phyloP scores from a whole-genome alignment of 768 basidiomycete species.

The Amanita muscaria region DNA sequence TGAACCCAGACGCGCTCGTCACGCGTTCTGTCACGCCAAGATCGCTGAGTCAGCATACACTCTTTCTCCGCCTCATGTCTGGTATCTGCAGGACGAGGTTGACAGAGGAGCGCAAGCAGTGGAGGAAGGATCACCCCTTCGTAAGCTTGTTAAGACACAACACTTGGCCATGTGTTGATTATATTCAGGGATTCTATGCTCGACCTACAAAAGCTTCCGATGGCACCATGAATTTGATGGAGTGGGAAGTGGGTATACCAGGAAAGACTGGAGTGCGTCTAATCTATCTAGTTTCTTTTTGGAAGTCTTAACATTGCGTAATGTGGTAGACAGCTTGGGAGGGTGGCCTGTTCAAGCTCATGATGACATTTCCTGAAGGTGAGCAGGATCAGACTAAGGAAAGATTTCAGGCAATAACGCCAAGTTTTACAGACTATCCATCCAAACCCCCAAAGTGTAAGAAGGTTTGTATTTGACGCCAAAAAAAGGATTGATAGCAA shows the following conservation, averaged over 20 bases:
- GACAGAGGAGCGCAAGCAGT: slow-evolving; percentile 96
- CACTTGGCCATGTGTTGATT: not conserved
- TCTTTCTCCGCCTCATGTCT: slow-evolving; percentile 44
- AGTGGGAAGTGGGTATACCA: slow-evolving; percentile 99
- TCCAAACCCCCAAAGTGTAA: slow-evolving; percentile 90
- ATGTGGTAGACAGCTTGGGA: slow-evolving; percentile 85
- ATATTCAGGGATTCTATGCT: slow-evolving; percentile 86
- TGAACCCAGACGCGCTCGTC: too few relatives aligned
- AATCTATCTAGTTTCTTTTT: slow-evolving; percentile 12
- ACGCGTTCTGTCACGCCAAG: slow-evolving; percentile 4
- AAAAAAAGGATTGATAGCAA: not conserved
- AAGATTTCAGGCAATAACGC: not conserved
- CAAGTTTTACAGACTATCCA: slow-evolving; percentile 63
- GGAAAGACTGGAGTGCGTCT: slow-evolving; percentile 76
- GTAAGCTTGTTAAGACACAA: slow-evolving; percentile 43
- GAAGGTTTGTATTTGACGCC: slow-evolving; percentile 11
- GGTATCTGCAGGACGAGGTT: slow-evolving; percentile 91
- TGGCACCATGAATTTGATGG: slow-evolving; percentile 92
- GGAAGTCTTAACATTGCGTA: slow-evolving; percentile 5
- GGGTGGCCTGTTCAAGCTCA: slow-evolving; percentile 87
- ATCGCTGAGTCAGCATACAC: not conserved
- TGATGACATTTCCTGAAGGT: slow-evolving; percentile 98
- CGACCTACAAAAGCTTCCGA: slow-evolving; percentile 85
- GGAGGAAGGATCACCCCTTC: slow-evolving; percentile 98
- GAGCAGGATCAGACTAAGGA: slow-evolving; percentile 1